phyloP scores from a whole-genome alignment of 441 rosid species.

The Bocquillonia castaneifolia region DNA sequence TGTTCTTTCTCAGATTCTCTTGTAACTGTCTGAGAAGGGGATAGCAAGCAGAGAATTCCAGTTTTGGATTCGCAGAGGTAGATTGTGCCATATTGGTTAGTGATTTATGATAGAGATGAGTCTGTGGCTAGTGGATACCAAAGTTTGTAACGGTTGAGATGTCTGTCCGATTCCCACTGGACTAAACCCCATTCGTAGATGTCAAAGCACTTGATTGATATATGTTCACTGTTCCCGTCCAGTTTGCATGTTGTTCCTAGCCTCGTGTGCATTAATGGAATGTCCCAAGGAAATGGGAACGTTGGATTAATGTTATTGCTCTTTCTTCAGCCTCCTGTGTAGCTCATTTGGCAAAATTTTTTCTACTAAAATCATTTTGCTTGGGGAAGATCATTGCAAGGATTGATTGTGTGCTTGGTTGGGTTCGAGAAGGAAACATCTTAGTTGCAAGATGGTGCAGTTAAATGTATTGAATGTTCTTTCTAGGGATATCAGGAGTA shows the following conservation, averaged over 20 bases:
- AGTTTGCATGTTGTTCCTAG: neutral
- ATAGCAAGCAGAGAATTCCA: constrained; percentile 27
- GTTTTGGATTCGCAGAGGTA: constrained; percentile 26
- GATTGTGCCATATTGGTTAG: constrained; percentile 16
- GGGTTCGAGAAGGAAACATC: too few species aligned
- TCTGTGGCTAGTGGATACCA: neutral
- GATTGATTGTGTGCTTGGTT: too few species aligned
- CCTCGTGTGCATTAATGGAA: neutral
- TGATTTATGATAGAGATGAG: constrained; percentile 6
- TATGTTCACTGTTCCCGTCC: neutral
- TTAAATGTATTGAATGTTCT: too few species aligned
- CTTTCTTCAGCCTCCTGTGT: neutral
- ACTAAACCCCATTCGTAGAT: neutral
- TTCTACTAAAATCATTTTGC: too few species aligned
- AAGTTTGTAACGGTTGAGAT: constrained; percentile 14
- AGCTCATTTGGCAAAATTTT: neutral
- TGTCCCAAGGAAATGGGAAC: neutral
- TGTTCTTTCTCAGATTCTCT: constrained; percentile 12
- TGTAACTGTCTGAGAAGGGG: constrained; percentile 24
- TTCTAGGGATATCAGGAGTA: too few species aligned
- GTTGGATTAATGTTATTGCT: neutral
- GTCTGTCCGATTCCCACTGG: neutral
- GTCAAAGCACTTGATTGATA: neutral
- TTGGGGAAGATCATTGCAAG: too few species aligned
- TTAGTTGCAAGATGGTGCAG: too few species aligned